Evolutionary conservation across 345 rosid genomes (phyloP), one percentile per base, ranked within the genome.

Genomic region (Mallotus nudiflorus): DNA sequence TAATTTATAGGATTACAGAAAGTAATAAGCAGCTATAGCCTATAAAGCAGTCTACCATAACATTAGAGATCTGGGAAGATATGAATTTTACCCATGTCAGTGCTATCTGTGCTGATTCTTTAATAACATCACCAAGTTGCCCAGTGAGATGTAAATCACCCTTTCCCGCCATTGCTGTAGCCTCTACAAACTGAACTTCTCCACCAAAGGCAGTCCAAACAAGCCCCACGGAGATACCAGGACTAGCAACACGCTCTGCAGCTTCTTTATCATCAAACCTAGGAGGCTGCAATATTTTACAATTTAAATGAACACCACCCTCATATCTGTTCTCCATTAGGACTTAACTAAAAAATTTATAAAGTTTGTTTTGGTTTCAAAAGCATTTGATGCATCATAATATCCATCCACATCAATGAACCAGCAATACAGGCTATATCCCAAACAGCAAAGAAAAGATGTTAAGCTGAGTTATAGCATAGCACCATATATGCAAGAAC

Each of bases 171-270:
- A 89, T 95, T 58, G 92, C 77, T 48, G 96, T 82, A 72, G 96
- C 99, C 84, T 95, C 99, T 69, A 95, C 93, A 75, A 89, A 95
- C 79, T 95, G 99, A 49, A 92, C 99, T 84, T 95, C 99, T 66
- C 99, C 99, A 63, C 99, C 99, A 81, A 95, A 86, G 72, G 87
- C 73, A 76, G 99, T 95, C 99, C 99, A 95, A 39, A 95, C 99
- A 63, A 95, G 97, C 70, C 99, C 99, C 64, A 95, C 97, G 3
- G 97, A 90, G 68, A 86, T 86, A 42, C 99, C 99, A 31, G 99
- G 97, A 78, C 84, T 72, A 33, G 93, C 93, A 74, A 95, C 97
- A n/a, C 99, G 88, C 50, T 95, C 97, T 67, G 93, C 97, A 63
- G 97, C 92, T 88, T 95, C 97, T 67, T 59, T 86, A 70, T 95